A percentile compares a stretch with the other conserved stretches of the same genome.
Conservation (phyloP, 345 rosid species). For the Capsella bursapastoris region DNA sequence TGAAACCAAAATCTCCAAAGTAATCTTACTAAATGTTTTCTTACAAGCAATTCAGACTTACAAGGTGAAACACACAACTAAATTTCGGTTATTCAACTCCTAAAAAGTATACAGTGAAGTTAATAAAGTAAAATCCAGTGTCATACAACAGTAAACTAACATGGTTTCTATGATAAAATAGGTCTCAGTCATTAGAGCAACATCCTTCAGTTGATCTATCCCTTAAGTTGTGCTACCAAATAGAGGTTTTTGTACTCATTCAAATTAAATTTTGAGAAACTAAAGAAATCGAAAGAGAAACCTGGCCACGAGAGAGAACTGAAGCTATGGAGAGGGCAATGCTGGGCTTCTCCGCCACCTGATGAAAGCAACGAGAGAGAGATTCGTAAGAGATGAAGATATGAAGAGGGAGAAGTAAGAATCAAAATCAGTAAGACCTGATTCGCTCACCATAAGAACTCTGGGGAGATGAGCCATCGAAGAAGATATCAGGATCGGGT, state of each 20-base stretch:
- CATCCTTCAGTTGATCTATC: not conserved
- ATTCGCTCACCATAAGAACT: constrained; percentile 49
- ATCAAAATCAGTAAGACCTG: not conserved
- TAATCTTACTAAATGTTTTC: not conserved
- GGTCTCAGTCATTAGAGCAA: not conserved
- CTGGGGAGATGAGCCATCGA: constrained; percentile 49
- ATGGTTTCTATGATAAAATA: not conserved
- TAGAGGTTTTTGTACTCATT: not conserved
- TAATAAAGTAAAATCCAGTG: not conserved
- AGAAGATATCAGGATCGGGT: constrained; percentile 14
- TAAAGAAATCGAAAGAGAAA: constrained; percentile 30
- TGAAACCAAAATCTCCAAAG: not conserved
- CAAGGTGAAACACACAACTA: not conserved
- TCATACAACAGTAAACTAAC: not conserved
- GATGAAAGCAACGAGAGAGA: constrained; percentile 23
- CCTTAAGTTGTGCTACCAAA: not conserved
- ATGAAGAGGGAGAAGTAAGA: not conserved
- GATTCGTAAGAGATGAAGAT: not conserved
- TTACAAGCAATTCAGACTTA: not conserved
- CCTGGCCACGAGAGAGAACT: constrained; percentile 76
- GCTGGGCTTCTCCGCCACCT: constrained; percentile 99
- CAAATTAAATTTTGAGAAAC: not conserved
- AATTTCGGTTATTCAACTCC: not conserved
- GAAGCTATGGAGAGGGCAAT: constrained; percentile 90
- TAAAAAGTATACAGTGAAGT: not conserved